Conservation (phyloP, 1,284 basidiomycete genomes). For the Apiotrichum sp. region DNA sequence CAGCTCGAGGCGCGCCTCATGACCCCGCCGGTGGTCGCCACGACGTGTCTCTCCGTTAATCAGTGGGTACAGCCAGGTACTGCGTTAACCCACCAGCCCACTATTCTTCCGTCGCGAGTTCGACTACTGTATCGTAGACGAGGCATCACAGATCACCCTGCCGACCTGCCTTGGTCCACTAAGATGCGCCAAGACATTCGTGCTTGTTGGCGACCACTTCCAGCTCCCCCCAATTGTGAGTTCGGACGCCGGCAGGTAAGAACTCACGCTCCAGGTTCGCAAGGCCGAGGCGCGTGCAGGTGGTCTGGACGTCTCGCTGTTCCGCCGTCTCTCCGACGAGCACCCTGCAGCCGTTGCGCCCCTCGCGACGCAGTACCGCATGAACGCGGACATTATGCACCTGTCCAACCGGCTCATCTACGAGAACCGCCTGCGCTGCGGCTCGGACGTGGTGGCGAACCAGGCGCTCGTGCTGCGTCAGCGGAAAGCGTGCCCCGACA, state of each 20-base stretch:
- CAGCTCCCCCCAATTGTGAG: constrained; percentile 87
- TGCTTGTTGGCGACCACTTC: constrained; percentile 94
- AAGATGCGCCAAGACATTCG: constrained; percentile 80
- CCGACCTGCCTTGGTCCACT: constrained; percentile 93
- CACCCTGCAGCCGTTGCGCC: constrained; percentile 79
- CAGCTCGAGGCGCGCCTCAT: constrained; percentile 74
- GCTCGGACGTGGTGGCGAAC: constrained; percentile 63
- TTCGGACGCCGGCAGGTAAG: neutral
- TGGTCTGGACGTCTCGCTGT: constrained; percentile 84
- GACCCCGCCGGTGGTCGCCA: constrained; percentile 85
- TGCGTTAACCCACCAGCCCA: constrained; percentile 53
- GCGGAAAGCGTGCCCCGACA: constrained; percentile 39
- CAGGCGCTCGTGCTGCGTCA: constrained; percentile 57
- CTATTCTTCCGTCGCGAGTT: constrained; percentile 78
- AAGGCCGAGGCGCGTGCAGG: constrained; percentile 71
- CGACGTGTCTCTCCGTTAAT: constrained; percentile 86
- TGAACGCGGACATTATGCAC: constrained; percentile 95
- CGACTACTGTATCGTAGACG: constrained; percentile 97
- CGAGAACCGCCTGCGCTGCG: constrained; percentile 68
- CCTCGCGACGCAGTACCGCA: constrained; percentile 83
- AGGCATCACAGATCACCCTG: constrained; percentile 94
- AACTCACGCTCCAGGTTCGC: constrained; percentile 57
- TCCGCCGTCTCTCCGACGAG: constrained; percentile 76
- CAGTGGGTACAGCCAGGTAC: constrained; percentile 58
- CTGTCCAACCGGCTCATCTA: constrained; percentile 92